Percentiles rank a stretch among this genome's conserved stretches.
Evolutionary conservation across 192 early-diverging fungal species (phyloP).

Genomic region (Linnemannia elongata): DNA sequence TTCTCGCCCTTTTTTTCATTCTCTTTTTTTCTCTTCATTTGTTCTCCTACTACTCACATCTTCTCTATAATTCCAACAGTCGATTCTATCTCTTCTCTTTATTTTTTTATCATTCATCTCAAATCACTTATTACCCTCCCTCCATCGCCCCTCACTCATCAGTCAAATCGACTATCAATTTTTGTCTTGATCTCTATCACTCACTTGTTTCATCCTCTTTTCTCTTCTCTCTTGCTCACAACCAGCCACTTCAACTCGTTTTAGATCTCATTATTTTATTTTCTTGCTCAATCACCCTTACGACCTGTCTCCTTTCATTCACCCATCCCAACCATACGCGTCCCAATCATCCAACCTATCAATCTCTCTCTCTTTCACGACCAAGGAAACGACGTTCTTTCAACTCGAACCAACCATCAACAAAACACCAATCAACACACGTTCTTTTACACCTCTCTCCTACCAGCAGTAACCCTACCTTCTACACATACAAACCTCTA

Average conservation of each 20-base stretch:
- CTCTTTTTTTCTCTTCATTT: neutral
- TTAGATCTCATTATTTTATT: neutral
- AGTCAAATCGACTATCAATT: neutral
- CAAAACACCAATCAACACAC: neutral
- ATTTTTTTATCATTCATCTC: neutral
- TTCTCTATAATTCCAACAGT: neutral
- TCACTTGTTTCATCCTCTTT: neutral
- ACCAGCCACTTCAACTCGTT: neutral
- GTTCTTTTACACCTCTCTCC: neutral
- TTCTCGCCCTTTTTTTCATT: neutral
- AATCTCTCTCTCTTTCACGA: neutral
- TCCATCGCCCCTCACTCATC: neutral
- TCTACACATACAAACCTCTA: neutral
- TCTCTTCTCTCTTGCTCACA: neutral
- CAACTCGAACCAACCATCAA: neutral
- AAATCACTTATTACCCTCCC: too few species aligned
- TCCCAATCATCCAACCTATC: neutral
- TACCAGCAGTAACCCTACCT: neutral
- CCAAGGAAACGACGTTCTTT: neutral
- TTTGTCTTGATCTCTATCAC: neutral
- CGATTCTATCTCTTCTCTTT: conserved; percentile 3
- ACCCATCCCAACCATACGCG: neutral
- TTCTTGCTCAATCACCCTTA: neutral
- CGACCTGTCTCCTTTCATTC: too few species aligned
- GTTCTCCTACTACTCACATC: neutral